Evolutionary conservation across 2,329 filamentous ascomycete species (phyloP).

Genomic region (Purpureocillium lavendulum): DNA sequence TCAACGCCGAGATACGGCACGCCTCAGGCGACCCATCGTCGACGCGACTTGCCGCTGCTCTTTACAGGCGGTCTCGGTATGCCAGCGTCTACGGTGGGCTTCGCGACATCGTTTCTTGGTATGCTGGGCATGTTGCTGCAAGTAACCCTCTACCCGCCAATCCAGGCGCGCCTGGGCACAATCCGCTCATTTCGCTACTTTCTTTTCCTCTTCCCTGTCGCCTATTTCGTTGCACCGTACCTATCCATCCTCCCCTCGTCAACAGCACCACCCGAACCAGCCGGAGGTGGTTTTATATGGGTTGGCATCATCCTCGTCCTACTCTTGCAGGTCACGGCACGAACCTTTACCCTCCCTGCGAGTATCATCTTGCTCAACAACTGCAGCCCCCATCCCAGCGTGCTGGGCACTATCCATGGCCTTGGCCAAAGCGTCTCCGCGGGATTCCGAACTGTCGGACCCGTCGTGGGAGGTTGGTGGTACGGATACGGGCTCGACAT

Average conservation of each 20-base stretch:
- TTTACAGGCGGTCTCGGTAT: constrained; percentile 63
- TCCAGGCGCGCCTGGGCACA: constrained; percentile 58
- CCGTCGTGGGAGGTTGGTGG: constrained; percentile 40
- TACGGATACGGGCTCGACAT: constrained; percentile 36
- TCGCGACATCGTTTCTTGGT: constrained; percentile 62
- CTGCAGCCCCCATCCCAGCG: constrained; percentile 48
- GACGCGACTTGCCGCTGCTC: constrained; percentile 32
- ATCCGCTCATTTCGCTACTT: constrained; percentile 58
- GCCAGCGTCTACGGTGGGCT: constrained; percentile 56
- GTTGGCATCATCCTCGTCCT: constrained; percentile 53
- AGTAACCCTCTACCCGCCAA: constrained; percentile 57
- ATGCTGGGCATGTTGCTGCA: constrained; percentile 62
- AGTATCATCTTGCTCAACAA: constrained; percentile 54
- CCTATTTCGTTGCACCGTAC: constrained; percentile 61
- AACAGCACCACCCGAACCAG: constrained; percentile 30
- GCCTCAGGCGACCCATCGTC: constrained; percentile 20
- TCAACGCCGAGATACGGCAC: constrained; percentile 48
- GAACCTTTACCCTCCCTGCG: constrained; percentile 58
- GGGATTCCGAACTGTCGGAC: constrained; percentile 40
- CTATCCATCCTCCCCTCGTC: constrained; percentile 53
- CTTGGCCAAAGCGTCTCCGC: constrained; percentile 42
- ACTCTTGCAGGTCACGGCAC: constrained; percentile 60
- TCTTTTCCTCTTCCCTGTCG: constrained; percentile 56
- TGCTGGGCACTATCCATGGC: constrained; percentile 49
- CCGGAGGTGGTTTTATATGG: constrained; percentile 47